Evolutionary conservation across 1,284 basidiomycete species (phyloP), one percentile per base, ranked within the genome.

Genomic region (Pholiota adiposa): DNA sequence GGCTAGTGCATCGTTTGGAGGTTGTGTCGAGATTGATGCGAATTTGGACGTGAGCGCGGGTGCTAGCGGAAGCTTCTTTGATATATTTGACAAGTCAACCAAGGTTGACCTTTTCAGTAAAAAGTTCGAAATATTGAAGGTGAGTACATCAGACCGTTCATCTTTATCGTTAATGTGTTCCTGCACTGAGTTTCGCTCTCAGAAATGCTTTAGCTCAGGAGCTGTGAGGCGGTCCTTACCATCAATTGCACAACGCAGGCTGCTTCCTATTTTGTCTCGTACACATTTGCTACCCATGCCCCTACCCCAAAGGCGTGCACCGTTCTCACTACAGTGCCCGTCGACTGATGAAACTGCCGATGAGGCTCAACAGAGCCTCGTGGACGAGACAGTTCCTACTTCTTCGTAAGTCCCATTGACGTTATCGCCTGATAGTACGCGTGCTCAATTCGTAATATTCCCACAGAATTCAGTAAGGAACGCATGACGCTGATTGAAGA

Each of bases 41-140:
- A 73, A 65, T 0, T 53, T 79, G 12, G 68, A 72, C 44, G 73
- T 79, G 41, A 77, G 72, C 55, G 76, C 71, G n/a, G 77, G 77
- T 5, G 77, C 77, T 16, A 67, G 71, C 29, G 75, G 67, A 2
- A 58, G 65, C 36, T 78, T 79, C 68, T 77, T 78, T 53, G 69
- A 70, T 6, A 58, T 79, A 1, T 78, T 79, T 63, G 64, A 75
- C 44, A 53, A 50, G 2, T 61, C 46, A 29, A 73, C 70, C 0
- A 57, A 67, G 52, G 65, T 73, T 2, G 56, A 68, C 12, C 61
- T 79, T 25, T 75, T 76, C 65, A 70, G 46, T 54, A 71, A 73
- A 56, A 66, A 75, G 19, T 79, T 74, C 54, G 67, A 74, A 41
- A 63, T 78, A 1, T 67, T 74, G 62, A 71, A 76, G 68, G 76